These are phyloP conservation scores for Petasospora fabianii DNA, from an alignment of 1,139 yeast genomes.

Conservation along the genomic window DNA sequence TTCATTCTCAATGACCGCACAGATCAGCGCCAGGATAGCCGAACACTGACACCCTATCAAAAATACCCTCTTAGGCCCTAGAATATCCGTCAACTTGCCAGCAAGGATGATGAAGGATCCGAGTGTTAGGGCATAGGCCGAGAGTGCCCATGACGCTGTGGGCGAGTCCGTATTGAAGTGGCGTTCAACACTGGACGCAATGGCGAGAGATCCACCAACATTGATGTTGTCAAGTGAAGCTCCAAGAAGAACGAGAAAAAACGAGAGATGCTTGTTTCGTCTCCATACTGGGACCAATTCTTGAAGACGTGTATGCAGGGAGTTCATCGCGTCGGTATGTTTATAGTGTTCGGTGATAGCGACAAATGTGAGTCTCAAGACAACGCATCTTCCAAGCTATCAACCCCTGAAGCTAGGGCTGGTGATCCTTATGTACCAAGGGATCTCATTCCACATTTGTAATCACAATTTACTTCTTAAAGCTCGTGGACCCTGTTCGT, in stretches of 20 bases:
- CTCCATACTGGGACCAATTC: neutral
- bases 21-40: constrained; percentile 29
- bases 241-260: constrained; percentile 19
- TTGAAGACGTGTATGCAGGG: neutral
- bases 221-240: constrained; percentile 29
- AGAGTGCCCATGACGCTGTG: constrained; percentile 33
- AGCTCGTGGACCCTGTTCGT: no score
- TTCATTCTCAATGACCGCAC: constrained; percentile 29
- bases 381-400: no score
- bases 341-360: no score
- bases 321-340: no score
- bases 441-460: no score
- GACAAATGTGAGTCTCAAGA: no score
- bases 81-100: constrained; percentile 35
- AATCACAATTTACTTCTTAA: no score
- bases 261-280: constrained; percentile 6
- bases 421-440: no score
- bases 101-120: constrained; percentile 21
- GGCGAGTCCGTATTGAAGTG: constrained; percentile 17
- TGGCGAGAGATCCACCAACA: constrained; percentile 21
- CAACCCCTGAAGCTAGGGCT: no score
- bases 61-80: constrained; percentile 33
- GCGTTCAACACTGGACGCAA: constrained; percentile 26
- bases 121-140: constrained; percentile 36
- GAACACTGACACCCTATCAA: neutral